Evolutionary conservation across 2,329 filamentous ascomycete genomes (phyloP).

Genomic region (Reticulascus tulasneorum): DNA sequence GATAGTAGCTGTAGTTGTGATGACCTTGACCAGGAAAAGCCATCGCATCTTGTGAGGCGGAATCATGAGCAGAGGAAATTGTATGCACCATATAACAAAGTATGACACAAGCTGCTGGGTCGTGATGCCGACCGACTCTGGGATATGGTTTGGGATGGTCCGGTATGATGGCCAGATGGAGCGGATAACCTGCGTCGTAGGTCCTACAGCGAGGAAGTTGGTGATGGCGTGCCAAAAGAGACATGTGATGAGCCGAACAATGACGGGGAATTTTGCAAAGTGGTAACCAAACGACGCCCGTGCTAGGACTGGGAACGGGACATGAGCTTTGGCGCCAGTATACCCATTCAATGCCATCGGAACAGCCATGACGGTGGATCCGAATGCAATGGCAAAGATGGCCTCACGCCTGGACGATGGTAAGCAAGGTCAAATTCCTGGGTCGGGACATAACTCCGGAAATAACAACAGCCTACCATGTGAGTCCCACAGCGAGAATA

Average conservation of each 20-base stretch:
- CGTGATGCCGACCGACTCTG: constrained; percentile 47
- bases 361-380: constrained; percentile 41
- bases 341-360: constrained; percentile 33
- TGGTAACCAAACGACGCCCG: constrained; percentile 33
- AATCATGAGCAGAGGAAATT: constrained; percentile 51
- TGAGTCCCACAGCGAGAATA: constrained; percentile 29
- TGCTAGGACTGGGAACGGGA: constrained; percentile 32
- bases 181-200: constrained; percentile 42
- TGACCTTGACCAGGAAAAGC: constrained; percentile 49
- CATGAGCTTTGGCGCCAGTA: constrained; percentile 29
- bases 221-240: constrained; percentile 47
- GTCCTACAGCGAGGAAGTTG: no score
- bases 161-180: constrained; percentile 53
- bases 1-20: constrained; percentile 13
- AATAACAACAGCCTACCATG: constrained; percentile 24
- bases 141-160: constrained; percentile 48
- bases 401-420: constrained; percentile 41
- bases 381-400: constrained; percentile 22
- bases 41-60: constrained; percentile 50
- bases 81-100: constrained; percentile 54
- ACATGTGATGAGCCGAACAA: constrained; percentile 38
- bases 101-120: constrained; percentile 46
- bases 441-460: no score
- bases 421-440: not conserved
- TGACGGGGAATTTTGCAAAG: constrained; percentile 26